Evolutionary conservation across 768 basidiomycete genomes (phyloP).

Genomic region (Pisolithus orientalis): DNA sequence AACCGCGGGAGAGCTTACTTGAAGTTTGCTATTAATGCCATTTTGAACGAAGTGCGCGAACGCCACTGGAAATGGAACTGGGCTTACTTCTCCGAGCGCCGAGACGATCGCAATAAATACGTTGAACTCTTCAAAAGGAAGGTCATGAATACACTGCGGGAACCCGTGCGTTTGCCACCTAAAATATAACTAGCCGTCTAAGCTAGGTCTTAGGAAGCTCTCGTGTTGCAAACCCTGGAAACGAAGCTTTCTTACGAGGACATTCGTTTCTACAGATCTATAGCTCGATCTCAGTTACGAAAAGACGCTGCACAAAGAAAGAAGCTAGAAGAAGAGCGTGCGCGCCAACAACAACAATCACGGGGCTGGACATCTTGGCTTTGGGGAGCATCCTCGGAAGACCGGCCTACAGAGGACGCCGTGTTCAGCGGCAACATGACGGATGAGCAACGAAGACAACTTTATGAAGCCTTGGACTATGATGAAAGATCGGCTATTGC

Average conservation of each 20-base stretch:
- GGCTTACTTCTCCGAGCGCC: constrained; percentile 80
- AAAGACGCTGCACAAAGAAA: constrained; percentile 72
- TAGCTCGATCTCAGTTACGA: constrained; percentile 80
- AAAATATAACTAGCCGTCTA: not conserved
- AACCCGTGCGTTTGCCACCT: constrained; percentile 40
- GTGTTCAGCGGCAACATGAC: constrained; percentile 69
- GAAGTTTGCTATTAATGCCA: constrained; percentile 73
- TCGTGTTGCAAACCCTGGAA: constrained; percentile 62
- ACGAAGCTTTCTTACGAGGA: constrained; percentile 87
- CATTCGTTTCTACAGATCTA: constrained; percentile 94
- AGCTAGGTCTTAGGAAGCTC: constrained; percentile 37
- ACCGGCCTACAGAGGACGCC: constrained; percentile 41
- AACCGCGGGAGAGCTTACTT: constrained; percentile 67
- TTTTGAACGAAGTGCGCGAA: constrained; percentile 78
- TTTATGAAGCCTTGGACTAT: constrained; percentile 87
- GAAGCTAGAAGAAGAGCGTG: constrained; percentile 64
- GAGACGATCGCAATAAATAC: constrained; percentile 83
- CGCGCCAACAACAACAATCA: constrained; percentile 45
- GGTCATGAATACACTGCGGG: constrained; percentile 44
- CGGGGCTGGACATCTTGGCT: constrained; percentile 72
- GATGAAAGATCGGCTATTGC: constrained; percentile 79
- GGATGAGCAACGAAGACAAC: constrained; percentile 82
- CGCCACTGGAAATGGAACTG: constrained; percentile 85
- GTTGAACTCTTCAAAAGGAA: constrained; percentile 81
- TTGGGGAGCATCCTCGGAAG: constrained; percentile 57